Percentiles rank a stretch among this genome's conserved stretches.
These are phyloP conservation scores for Aspergillus baeticus DNA, from an alignment of 495 filamentous ascomycete genomes.

Conservation along the genomic window DNA sequence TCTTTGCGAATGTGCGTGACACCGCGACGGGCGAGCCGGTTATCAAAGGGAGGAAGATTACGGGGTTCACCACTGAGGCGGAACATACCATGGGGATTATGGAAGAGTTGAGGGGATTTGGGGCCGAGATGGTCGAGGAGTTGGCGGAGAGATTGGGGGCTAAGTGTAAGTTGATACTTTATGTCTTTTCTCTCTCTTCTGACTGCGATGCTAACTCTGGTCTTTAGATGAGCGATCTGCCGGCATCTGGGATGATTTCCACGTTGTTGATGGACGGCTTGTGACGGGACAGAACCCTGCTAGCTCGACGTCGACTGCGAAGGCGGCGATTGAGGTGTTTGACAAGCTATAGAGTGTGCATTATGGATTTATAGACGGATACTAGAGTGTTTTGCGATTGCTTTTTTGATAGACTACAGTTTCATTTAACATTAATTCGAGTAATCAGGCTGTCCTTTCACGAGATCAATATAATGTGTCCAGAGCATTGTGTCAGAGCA, in stretches of 20 bases:
- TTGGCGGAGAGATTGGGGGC: slow-evolving; percentile 31
- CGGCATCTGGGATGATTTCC: slow-evolving; percentile 48
- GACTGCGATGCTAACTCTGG: background rate
- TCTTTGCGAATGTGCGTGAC: slow-evolving; percentile 44
- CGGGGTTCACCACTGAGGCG: slow-evolving; percentile 47
- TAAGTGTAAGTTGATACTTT: slow-evolving; percentile 40
- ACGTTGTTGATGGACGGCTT: slow-evolving; percentile 52
- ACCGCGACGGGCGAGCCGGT: slow-evolving; percentile 36
- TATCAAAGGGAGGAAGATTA: slow-evolving; percentile 38
- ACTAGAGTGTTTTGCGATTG: too few relatives aligned
- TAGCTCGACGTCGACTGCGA: slow-evolving; percentile 51
- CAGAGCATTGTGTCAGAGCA: too few relatives aligned
- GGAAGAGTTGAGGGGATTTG: slow-evolving; percentile 23
- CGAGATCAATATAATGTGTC: too few relatives aligned
- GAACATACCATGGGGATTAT: slow-evolving; percentile 32
- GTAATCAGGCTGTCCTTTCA: too few relatives aligned
- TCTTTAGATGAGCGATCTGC: slow-evolving; percentile 31
- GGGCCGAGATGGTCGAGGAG: slow-evolving; percentile 37
- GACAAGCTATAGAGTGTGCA: slow-evolving; percentile 35
- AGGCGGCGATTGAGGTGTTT: slow-evolving; percentile 44
- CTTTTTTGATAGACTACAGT: too few relatives aligned
- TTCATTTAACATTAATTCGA: too few relatives aligned
- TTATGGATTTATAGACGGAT: too few relatives aligned
- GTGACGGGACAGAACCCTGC: slow-evolving; percentile 73
- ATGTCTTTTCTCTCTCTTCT: too few relatives aligned